phyloP scores from a whole-genome alignment of 1,284 basidiomycete species.

The Singerocomus rubriflavus region DNA sequence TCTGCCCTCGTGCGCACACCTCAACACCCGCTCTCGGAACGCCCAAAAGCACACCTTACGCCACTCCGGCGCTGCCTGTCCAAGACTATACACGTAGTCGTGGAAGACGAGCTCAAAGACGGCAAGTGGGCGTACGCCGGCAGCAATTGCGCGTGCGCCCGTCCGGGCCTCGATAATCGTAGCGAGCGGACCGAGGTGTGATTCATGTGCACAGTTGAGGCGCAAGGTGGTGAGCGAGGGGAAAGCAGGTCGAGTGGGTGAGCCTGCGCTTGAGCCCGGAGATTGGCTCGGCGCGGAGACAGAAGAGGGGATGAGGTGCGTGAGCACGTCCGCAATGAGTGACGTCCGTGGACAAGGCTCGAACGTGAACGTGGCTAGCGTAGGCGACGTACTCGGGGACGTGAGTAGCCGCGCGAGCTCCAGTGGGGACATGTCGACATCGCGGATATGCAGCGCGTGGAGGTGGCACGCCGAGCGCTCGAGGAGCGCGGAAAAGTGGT shows the following conservation, averaged over 20 bases:
- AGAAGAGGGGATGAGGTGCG: slow-evolving; percentile 4
- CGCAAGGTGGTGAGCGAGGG: slow-evolving; percentile 20
- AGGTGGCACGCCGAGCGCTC: slow-evolving; percentile 24
- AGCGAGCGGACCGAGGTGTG: slow-evolving; percentile 14
- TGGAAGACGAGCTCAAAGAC: slow-evolving; percentile 28
- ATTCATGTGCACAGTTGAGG: slow-evolving; percentile 24
- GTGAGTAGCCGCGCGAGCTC: slow-evolving; percentile 23
- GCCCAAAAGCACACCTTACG: slow-evolving; percentile 21
- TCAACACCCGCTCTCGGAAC: slow-evolving; percentile 22
- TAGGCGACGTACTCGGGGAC: slow-evolving; percentile 18
- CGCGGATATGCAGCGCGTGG: slow-evolving; percentile 18
- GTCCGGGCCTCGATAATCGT: slow-evolving; percentile 20
- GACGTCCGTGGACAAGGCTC: slow-evolving; percentile 23
- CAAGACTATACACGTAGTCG: slow-evolving; percentile 22
- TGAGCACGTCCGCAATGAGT: slow-evolving; percentile 18
- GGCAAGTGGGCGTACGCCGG: slow-evolving; percentile 13
- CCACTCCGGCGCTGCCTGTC: slow-evolving; percentile 7
- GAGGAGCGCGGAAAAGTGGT: slow-evolving; percentile 25
- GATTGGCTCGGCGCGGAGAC: not conserved
- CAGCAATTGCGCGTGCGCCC: slow-evolving; percentile 9
- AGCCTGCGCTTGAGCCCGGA: not conserved
- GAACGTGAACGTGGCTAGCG: slow-evolving; percentile 22
- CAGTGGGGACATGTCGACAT: slow-evolving; percentile 24
- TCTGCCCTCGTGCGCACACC: slow-evolving; percentile 22
- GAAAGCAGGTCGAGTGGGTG: slow-evolving; percentile 1